Evolutionary conservation across 371 early-diverging fungal genomes (phyloP), one percentile per base, ranked within the genome.

Genomic region (Mortierella sp.): DNA sequence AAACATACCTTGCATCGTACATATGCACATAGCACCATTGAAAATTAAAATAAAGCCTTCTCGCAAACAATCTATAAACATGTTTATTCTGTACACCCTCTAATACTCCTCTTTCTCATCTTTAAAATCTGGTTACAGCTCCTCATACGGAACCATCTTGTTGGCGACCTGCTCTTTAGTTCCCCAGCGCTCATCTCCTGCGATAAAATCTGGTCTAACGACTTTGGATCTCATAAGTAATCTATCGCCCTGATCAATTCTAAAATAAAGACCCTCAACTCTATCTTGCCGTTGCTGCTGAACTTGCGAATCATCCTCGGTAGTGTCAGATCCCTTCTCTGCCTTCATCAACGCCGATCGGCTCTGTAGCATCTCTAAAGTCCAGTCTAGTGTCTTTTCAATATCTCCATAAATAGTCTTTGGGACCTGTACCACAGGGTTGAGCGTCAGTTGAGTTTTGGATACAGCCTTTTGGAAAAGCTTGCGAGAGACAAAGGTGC

Each of bases 201-300:
- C 81, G 61, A 88, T 87, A 55, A 88, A 88, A 64, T 86, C 87
- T 3, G 81, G 55, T 35, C 87, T 72, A 22, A 88, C 89, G 15
- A 85, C 70, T 60, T 87, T 87, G 37, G 82, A 84, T 49, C 85
- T 81, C 51, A 74, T 76, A 67, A 79, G 49, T 64, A 86, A 37
- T 59, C 84, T 75, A 54, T 82, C 81, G 26, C 82, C 70, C 12
- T 79, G 80, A 64, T 79, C 80, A n/a, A 79, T 61, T 32, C 80
- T 49, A 49, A 79, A 79, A 37, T 79, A 79, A 34, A 79, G 34
- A 4, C 80, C 80, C 35, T 79, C 80, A 5, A 79, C 75, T 17
- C 80, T 34, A 43, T 65, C 76, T 22, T 63, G 12, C n/a, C 15
- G 66, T 32, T 42, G 64, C 3, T 34, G 13, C 22, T 22, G 22